Conservation (phyloP, 140 eudicot genomes). For the Anethum foeniculum region DNA sequence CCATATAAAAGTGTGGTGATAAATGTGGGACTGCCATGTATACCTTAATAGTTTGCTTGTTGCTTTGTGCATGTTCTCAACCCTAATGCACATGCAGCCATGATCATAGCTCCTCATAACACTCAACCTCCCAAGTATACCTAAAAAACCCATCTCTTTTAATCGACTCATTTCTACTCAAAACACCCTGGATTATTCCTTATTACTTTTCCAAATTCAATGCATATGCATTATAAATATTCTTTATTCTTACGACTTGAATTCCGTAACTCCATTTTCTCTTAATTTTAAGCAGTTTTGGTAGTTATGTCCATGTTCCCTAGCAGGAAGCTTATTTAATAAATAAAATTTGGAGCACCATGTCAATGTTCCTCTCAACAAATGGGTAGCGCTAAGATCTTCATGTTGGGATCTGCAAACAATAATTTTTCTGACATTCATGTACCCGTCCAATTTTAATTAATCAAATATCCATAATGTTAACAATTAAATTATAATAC, state of each 20-base stretch:
- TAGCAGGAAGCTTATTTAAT: slow-evolving; percentile 32
- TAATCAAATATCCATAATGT: neutral
- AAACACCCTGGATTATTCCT: slow-evolving; percentile 87
- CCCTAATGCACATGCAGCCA: slow-evolving; percentile 74
- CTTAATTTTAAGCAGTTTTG: slow-evolving; percentile 24
- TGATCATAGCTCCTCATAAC: slow-evolving; percentile 34
- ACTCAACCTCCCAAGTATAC: slow-evolving; percentile 16
- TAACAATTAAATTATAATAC: too few relatives aligned
- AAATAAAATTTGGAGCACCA: slow-evolving; percentile 6
- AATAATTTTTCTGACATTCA: slow-evolving; percentile 23
- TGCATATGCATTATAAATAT: slow-evolving; percentile 27
- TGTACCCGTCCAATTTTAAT: neutral
- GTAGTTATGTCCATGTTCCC: slow-evolving; percentile 57
- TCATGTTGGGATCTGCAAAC: slow-evolving; percentile 30
- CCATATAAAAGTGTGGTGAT: slow-evolving; percentile 17
- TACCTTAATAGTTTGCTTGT: neutral
- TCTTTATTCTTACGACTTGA: slow-evolving; percentile 3
- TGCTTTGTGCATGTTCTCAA: slow-evolving; percentile 59
- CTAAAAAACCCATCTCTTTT: slow-evolving; percentile 15
- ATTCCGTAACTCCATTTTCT: neutral
- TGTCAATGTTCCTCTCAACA: slow-evolving; percentile 38
- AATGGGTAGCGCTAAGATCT: slow-evolving; percentile 17
- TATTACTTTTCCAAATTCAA: slow-evolving; percentile 57
- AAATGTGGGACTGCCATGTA: slow-evolving; percentile 24
- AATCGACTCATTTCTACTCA: slow-evolving; percentile 31